Evolutionary conservation across 2,329 filamentous ascomycete genomes (phyloP).

Genomic region (Phialocephala sp.): DNA sequence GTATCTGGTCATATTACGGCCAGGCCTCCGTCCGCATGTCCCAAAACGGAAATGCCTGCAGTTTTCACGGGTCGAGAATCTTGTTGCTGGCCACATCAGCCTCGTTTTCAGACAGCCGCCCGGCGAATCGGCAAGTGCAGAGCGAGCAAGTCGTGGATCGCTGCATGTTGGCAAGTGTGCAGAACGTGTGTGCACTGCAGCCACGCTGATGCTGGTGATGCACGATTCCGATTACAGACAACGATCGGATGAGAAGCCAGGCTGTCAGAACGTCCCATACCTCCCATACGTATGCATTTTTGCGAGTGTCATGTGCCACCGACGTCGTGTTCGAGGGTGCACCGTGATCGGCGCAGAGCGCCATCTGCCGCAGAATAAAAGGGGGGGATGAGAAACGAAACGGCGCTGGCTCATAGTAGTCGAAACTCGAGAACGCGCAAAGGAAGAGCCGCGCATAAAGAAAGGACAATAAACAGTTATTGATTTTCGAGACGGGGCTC

Average conservation of each 20-base stretch:
- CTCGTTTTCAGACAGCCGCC: neutral
- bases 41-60: slow-evolving; percentile 4
- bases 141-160: neutral
- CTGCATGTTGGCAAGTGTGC: neutral
- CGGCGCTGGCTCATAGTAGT: neutral
- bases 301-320: neutral
- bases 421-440: neutral
- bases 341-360: neutral
- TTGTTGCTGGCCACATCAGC: slow-evolving; percentile 5
- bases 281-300: neutral
- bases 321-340: neutral
- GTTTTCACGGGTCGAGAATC: slow-evolving; percentile 3
- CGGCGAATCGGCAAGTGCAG: neutral
- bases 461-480: neutral
- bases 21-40: neutral
- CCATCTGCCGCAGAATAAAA: neutral
- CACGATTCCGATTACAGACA: neutral
- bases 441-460: neutral
- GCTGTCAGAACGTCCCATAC: slow-evolving; percentile 1
- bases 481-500: neutral
- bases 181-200: neutral
- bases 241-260: slow-evolving; percentile 9
- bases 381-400: neutral
- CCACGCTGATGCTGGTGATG: neutral
- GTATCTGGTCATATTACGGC: neutral